These are phyloP conservation scores for Scutellaria minor DNA, from an alignment of 257 asterid species.

Conservation along the genomic window DNA sequence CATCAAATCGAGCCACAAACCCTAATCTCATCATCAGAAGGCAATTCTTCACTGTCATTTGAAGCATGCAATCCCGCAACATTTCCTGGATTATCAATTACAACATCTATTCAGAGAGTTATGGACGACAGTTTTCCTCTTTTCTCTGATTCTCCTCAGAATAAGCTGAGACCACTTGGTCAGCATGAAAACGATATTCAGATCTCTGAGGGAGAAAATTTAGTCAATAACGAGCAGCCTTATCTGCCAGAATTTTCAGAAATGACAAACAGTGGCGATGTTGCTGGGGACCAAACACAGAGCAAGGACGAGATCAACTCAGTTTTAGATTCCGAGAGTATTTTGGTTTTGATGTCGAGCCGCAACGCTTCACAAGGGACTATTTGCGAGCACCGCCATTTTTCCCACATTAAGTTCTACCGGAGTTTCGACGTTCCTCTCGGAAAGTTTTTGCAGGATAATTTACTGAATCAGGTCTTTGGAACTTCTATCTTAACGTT, in stretches of 20 bases:
- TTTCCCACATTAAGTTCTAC: slow-evolving; percentile 90
- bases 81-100: slow-evolving; percentile 65
- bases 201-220: slow-evolving; percentile 50
- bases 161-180: slow-evolving; percentile 38
- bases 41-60: slow-evolving; percentile 50
- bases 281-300: slow-evolving; percentile 50
- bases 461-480: slow-evolving; percentile 81
- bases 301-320: slow-evolving; percentile 70
- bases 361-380: slow-evolving; percentile 73
- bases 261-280: slow-evolving; percentile 39
- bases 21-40: slow-evolving; percentile 38
- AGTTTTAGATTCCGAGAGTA: slow-evolving; percentile 86
- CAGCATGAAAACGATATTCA: slow-evolving; percentile 44
- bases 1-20: slow-evolving; percentile 38
- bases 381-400: slow-evolving; percentile 81
- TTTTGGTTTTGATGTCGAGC: slow-evolving; percentile 87
- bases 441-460: slow-evolving; percentile 76
- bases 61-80: slow-evolving; percentile 55
- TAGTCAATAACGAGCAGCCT: slow-evolving; percentile 37
- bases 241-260: slow-evolving; percentile 45
- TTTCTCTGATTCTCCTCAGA: slow-evolving; percentile 46
- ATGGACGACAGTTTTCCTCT: slow-evolving; percentile 74
- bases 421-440: slow-evolving; percentile 86
- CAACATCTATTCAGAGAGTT: slow-evolving; percentile 66
- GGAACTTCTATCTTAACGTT: slow-evolving; percentile 22